Conservation (phyloP, 1,139 yeast genomes). For the Saccharomycopsis crataegensis region DNA sequence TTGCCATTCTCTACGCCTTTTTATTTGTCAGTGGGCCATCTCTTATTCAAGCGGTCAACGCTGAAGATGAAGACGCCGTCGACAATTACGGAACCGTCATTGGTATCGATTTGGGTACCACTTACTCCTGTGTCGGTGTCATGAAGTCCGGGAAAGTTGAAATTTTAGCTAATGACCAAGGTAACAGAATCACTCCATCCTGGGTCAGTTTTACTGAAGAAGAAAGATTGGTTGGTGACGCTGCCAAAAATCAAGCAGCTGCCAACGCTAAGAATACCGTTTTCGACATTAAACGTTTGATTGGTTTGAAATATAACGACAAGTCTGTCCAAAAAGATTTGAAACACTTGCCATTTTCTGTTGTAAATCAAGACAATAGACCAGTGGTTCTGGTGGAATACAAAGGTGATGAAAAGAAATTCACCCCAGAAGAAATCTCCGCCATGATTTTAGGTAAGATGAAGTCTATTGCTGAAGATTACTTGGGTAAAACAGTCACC, state of each 20-base stretch:
- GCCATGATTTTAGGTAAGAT: slow-evolving; percentile 88
- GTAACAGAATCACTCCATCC: slow-evolving; percentile 91
- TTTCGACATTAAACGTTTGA: slow-evolving; percentile 80
- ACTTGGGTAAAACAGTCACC: slow-evolving; percentile 80
- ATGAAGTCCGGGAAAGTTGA: slow-evolving; percentile 90
- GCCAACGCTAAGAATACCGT: slow-evolving; percentile 73
- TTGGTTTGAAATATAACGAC: slow-evolving; percentile 73
- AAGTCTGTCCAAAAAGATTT: slow-evolving; percentile 73
- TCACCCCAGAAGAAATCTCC: slow-evolving; percentile 86
- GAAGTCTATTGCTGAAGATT: slow-evolving; percentile 91
- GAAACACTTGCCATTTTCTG: slow-evolving; percentile 71
- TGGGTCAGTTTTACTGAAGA: slow-evolving; percentile 81
- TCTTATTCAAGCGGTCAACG: slow-evolving; percentile 9
- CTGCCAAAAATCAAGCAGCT: slow-evolving; percentile 91
- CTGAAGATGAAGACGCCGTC: slow-evolving; percentile 25
- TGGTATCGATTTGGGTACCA: slow-evolving; percentile 84
- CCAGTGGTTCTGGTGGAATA: slow-evolving; percentile 72
- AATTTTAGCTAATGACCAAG: slow-evolving; percentile 90
- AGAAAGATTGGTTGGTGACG: slow-evolving; percentile 89
- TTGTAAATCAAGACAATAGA: slow-evolving; percentile 64
- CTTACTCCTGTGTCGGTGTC: slow-evolving; percentile 92
- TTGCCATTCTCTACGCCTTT: slow-evolving; percentile 18
- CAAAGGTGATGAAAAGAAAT: slow-evolving; percentile 60
- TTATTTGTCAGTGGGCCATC: slow-evolving; percentile 11
- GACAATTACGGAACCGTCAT: slow-evolving; percentile 65